Base-by-base conservation (phyloP, 2,329 filamentous ascomycete genomes). In the Elsinoe batatas region DNA sequence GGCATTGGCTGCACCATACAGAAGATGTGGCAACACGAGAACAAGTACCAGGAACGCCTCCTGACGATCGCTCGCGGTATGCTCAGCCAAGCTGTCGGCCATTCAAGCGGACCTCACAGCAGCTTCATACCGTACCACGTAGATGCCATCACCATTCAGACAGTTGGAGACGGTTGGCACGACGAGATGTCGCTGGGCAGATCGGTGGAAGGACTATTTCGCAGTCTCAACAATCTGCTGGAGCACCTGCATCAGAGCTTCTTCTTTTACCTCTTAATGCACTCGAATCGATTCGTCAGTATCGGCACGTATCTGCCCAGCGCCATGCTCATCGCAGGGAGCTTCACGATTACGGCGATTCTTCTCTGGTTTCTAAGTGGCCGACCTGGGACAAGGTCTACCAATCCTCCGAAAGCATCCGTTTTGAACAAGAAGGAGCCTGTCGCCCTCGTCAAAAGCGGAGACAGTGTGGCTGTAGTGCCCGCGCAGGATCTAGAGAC, bases 201-300 rank as follows among this genome's bases (percentile, higher is more conserved):
- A 55, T 84, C 91, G 0, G 79, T 97, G 3, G 93, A 98, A 72
- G 90, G 90, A 64, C 80, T 93, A 2, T 95, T 95, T 69, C 80
- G 93, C 64, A 95, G 89, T 68, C 75, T 98, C 70, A 98, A 98
- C 74, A 98, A 98, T 67, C 74, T 98, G 57, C 79, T 98, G 32
- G 93, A 98, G 72, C 91, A 98, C 68, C 78, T 98, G 59, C 93
- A 98, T 68, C 93, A 98, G 73, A 96, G 91, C 69, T 98, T 98
- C 76, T 98, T 98, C 79, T 97, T 98, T 73, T 98, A 98, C 69
- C 76, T 98, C 53, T 78, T 98, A 43, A 90, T 97, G 82, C 85
- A 94, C 62, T 81, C 84, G 30, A 88, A 93, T 64, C 84, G 91
- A 10, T 98, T 98, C 67, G 93, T 97, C 63, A 97, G 91, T 71